These are phyloP conservation scores for Cardamine occulta DNA, from an alignment of 345 rosid genomes.

Conservation along the genomic window DNA sequence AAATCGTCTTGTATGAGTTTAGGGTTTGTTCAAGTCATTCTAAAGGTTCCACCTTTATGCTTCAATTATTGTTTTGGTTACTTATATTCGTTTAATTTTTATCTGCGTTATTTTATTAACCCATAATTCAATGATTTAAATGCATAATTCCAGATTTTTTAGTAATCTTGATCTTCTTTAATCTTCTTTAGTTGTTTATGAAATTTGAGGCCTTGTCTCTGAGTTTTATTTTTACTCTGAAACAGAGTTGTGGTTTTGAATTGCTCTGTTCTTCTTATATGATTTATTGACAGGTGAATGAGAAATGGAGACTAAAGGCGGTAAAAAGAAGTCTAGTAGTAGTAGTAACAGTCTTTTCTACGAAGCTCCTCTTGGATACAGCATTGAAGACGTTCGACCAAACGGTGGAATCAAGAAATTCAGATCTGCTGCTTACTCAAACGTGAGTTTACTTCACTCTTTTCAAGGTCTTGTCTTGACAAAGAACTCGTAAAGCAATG, in stretches of 20 bases:
- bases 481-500: background rate
- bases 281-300: conserved; percentile 52
- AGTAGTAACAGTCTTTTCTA: conserved; percentile 55
- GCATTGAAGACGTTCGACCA: conserved; percentile 93
- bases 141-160: no score
- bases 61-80: no score
- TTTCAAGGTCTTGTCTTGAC: no score
- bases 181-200: no score
- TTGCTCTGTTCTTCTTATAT: background rate
- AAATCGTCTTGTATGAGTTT: background rate
- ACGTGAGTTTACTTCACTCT: conserved; percentile 45
- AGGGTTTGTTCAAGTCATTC: background rate
- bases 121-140: no score
- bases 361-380: conserved; percentile 93
- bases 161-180: no score
- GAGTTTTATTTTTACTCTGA: background rate
- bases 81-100: no score
- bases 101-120: no score
- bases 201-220: background rate
- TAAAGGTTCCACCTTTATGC: no score
- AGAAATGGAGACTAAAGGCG: conserved; percentile 87
- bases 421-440: conserved; percentile 94
- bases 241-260: background rate
- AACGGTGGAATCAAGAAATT: conserved; percentile 90
- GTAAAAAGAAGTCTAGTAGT: conserved; percentile 66